These are phyloP conservation scores for Protea cynaroides DNA, from an alignment of 164 flowering plant genomes.

Conservation along the genomic window DNA sequence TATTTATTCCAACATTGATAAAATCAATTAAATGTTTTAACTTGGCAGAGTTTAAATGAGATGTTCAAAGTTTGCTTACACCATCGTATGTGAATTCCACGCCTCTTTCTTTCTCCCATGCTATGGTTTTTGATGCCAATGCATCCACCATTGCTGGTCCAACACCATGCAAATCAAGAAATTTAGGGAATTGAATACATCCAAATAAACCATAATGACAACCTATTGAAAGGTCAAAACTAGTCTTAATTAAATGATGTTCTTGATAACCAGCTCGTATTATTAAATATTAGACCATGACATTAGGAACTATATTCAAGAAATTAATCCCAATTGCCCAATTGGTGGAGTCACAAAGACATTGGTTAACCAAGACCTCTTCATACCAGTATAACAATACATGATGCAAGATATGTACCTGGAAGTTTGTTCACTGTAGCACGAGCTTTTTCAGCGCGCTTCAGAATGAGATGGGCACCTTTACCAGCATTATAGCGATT, in stretches of 20 bases:
- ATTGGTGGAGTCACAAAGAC: neutral
- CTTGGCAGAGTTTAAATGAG: too few species aligned
- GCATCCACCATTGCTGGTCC: conserved; percentile 59
- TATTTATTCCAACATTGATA: too few species aligned
- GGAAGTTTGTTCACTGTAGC: conserved; percentile 55
- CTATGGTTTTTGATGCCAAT: conserved; percentile 33
- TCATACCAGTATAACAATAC: neutral
- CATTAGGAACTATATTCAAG: neutral
- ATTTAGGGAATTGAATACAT: neutral
- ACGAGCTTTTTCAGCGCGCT: conserved; percentile 83
- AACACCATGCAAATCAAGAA: conserved; percentile 12
- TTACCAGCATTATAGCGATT: conserved; percentile 74
- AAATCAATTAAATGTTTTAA: too few species aligned
- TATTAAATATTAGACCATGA: neutral
- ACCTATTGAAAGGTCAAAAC: neutral
- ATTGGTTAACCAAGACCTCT: neutral
- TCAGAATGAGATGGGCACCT: conserved; percentile 66
- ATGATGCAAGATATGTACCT: conserved; percentile 29
- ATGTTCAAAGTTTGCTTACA: conserved; percentile 30
- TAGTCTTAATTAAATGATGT: neutral
- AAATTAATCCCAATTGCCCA: neutral
- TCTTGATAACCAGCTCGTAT: neutral
- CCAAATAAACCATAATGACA: neutral
- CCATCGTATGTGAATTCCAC: conserved; percentile 58
- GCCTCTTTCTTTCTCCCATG: conserved; percentile 68